Conservation (phyloP, 1,284 basidiomycete species). For the Ganoderma sinense region DNA sequence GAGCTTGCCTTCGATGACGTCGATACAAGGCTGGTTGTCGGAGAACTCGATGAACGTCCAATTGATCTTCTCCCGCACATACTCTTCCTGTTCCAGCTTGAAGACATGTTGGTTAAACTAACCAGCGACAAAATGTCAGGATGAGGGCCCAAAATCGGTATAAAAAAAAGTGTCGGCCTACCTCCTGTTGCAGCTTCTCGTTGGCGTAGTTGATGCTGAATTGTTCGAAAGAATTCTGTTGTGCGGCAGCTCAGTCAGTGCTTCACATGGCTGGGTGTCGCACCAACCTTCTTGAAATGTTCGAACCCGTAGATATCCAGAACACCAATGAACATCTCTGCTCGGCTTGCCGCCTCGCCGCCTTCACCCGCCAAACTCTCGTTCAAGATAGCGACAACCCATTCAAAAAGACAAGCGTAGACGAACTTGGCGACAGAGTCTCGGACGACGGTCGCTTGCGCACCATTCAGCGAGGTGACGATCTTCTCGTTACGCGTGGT, state of each 20-base stretch:
- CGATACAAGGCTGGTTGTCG: slow-evolving; percentile 99
- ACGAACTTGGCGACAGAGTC: slow-evolving; percentile 99
- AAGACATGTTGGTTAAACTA: slow-evolving; percentile 99
- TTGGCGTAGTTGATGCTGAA: slow-evolving; percentile 99
- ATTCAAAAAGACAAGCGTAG: slow-evolving; percentile 98
- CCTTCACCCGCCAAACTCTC: slow-evolving; percentile 93
- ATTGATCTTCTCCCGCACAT: slow-evolving; percentile 97
- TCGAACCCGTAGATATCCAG: slow-evolving; percentile 98
- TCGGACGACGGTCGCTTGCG: slow-evolving; percentile 94
- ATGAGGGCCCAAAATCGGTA: neutral
- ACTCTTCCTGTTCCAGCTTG: slow-evolving; percentile 99
- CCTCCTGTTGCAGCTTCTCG: slow-evolving; percentile 97
- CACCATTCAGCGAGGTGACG: slow-evolving; percentile 83
- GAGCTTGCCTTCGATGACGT: slow-evolving; percentile 97
- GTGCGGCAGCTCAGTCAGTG: slow-evolving; percentile 17
- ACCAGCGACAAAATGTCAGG: slow-evolving; percentile 4
- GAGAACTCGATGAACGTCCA: slow-evolving; percentile 99
- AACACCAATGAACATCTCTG: slow-evolving; percentile 99
- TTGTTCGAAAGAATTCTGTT: slow-evolving; percentile 96
- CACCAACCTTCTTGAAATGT: slow-evolving; percentile 89
- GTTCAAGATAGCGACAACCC: slow-evolving; percentile 97
- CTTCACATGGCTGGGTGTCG: slow-evolving; percentile 8
- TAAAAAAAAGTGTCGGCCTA: slow-evolving; percentile 40
- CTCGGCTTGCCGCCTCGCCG: slow-evolving; percentile 83
- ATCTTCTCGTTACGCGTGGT: slow-evolving; percentile 96